phyloP scores from a whole-genome alignment of 345 rosid species.

The Trapa bicornis region DNA sequence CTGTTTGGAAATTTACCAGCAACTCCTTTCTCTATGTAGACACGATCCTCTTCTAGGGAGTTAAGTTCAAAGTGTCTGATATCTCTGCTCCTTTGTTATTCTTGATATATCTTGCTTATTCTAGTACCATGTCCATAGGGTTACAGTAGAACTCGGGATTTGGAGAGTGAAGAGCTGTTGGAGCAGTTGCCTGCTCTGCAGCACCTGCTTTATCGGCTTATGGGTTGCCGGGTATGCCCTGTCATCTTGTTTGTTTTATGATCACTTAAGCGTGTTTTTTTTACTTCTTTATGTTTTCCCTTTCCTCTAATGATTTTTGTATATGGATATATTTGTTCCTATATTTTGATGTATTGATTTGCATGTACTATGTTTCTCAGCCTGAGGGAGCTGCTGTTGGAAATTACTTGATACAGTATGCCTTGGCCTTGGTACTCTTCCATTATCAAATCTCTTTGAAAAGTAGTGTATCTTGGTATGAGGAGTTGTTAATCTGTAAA shows the following conservation, averaged over 20 bases:
- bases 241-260: slow-evolving; percentile 4
- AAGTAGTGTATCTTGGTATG: too few relatives aligned
- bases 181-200: slow-evolving; percentile 90
- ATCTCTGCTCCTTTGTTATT: not conserved
- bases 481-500: too few relatives aligned
- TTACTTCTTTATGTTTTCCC: too few relatives aligned
- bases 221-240: slow-evolving; percentile 74
- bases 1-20: not conserved
- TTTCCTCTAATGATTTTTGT: not conserved
- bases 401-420: slow-evolving; percentile 87
- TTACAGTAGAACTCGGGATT: slow-evolving; percentile 80
- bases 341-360: not conserved
- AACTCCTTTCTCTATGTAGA: not conserved
- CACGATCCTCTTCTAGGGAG: not conserved
- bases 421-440: slow-evolving; percentile 69
- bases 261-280: not conserved
- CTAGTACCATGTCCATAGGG: slow-evolving; percentile 38
- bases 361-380: slow-evolving; percentile 29
- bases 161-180: slow-evolving; percentile 72
- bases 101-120: not conserved
- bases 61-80: not conserved
- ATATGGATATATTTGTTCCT: not conserved
- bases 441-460: not conserved
- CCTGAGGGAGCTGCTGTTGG: slow-evolving; percentile 93
- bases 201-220: slow-evolving; percentile 79